Evolutionary conservation across 1,139 yeast species (phyloP), one percentile per base, ranked within the genome.

Genomic region (Yamadazyma pseudoaaseri): DNA sequence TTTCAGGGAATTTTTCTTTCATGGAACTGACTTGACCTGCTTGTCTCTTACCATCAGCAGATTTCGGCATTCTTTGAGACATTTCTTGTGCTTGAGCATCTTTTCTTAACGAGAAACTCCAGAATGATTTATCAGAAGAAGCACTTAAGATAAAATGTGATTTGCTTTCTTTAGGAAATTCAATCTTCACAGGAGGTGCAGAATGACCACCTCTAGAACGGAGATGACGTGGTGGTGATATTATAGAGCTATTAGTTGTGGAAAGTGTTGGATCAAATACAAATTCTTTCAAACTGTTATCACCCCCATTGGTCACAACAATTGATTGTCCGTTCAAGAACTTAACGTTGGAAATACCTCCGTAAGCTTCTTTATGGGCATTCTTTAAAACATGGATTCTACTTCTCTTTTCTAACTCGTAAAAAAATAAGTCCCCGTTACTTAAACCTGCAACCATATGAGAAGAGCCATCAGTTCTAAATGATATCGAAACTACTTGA

Each of bases 171-270:
- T 86, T 85, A 3, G 95, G 87, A 57, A 92, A 94, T 23, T 71
- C 68, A 31, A 94, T 80, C 9, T 79, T 62, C 1, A 84, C 70
- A 3, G 98, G 95, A 5, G 98, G 96, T 15, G 87, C 84, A 3
- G 96, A 80, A 58, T 94, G 98, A 10, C 99, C 99, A 48, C 97
- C 97, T 56, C 98, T 77, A 0, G 95, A 85, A 58, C 98, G 79
- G 49, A 94, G 70, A 42, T 83, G 80, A 54, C 98, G 81, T 26
- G 98, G 98, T 1, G 97, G 96, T 5, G 94, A 78, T 5, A 83
- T 81, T 20, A 87, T 78, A 0, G 81, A 62, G 2, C 75, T 59
- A 44, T 79, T 76, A n/a, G 82, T 65, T 11, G 83, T 70, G 0
- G 92, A 78, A 37, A 89, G 66, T 3, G 92, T 75, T 3, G 97